Conservation (phyloP, 306 rosid genomes). For the Sindora glabra region DNA sequence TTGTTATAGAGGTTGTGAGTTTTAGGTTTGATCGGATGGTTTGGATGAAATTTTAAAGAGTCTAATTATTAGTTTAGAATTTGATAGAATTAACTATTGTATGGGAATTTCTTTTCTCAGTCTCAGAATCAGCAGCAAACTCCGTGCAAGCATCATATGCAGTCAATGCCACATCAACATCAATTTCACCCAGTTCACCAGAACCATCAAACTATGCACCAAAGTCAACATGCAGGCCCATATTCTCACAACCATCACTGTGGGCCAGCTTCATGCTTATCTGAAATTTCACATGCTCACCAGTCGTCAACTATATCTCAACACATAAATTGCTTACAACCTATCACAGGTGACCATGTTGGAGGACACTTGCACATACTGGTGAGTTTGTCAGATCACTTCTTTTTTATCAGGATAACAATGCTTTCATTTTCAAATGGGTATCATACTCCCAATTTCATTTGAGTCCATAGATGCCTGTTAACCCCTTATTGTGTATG, state of each 20-base stretch:
- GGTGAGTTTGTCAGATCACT: constrained; percentile 48
- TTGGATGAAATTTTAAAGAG: no score
- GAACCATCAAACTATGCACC: constrained; percentile 66
- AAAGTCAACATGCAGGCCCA: constrained; percentile 59
- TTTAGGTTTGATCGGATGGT: no score
- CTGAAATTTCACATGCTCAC: constrained; percentile 77
- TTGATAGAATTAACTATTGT: no score
- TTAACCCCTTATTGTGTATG: not conserved
- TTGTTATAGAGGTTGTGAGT: no score
- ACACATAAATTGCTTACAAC: constrained; percentile 74
- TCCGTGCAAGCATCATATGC: constrained; percentile 63
- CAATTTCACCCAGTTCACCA: constrained; percentile 82
- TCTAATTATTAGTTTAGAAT: no score
- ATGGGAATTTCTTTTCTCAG: constrained; percentile 25
- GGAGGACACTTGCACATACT: constrained; percentile 84
- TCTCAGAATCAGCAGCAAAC: constrained; percentile 68
- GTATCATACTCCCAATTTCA: not conserved
- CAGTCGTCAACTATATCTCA: constrained; percentile 74
- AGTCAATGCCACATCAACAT: constrained; percentile 63
- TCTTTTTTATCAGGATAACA: not conserved
- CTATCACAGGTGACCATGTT: constrained; percentile 56
- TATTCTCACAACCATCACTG: constrained; percentile 77
- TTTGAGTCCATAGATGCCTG: constrained; percentile 3
- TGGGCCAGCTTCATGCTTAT: constrained; percentile 57
- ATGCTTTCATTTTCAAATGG: not conserved